These are phyloP conservation scores for Epipyxis sp. DNA, from an alignment of 108 stramenopile genomes.

Conservation along the genomic window DNA sequence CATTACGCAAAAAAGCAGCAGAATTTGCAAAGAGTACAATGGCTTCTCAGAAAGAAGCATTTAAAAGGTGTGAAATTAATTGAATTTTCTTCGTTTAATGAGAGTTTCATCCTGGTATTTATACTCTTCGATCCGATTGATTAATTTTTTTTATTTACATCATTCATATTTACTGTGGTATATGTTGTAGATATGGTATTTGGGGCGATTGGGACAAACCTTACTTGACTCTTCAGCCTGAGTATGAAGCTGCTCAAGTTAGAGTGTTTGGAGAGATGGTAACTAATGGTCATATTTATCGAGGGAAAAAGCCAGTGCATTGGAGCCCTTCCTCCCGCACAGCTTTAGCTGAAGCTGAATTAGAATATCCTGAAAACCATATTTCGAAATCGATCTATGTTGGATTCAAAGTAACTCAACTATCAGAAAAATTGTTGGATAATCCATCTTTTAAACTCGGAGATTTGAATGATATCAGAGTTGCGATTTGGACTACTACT, in stretches of 20 bases:
- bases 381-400: slow-evolving; percentile 85
- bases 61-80: too few species aligned
- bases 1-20: slow-evolving; percentile 79
- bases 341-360: slow-evolving; percentile 95
- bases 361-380: slow-evolving; percentile 86
- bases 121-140: too few species aligned
- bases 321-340: slow-evolving; percentile 94
- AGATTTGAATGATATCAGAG: slow-evolving; percentile 58
- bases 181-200: too few species aligned
- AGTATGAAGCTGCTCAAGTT: slow-evolving; percentile 95
- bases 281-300: slow-evolving; percentile 85
- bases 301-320: slow-evolving; percentile 94
- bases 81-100: too few species aligned
- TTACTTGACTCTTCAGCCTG: slow-evolving; percentile 89
- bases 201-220: slow-evolving; percentile 93
- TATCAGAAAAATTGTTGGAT: slow-evolving; percentile 61
- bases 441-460: slow-evolving; percentile 30
- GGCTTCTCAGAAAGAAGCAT: slow-evolving; percentile 72
- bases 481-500: slow-evolving; percentile 97
- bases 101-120: too few species aligned
- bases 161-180: too few species aligned
- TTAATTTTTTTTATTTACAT: too few species aligned
- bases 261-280: slow-evolving; percentile 94
- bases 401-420: slow-evolving; percentile 69
- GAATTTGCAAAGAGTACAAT: slow-evolving; percentile 84